Evolutionary conservation across 2,329 filamentous ascomycete species (phyloP), one percentile per base, ranked within the genome.

Genomic region (Tetracladium maxilliforme): DNA sequence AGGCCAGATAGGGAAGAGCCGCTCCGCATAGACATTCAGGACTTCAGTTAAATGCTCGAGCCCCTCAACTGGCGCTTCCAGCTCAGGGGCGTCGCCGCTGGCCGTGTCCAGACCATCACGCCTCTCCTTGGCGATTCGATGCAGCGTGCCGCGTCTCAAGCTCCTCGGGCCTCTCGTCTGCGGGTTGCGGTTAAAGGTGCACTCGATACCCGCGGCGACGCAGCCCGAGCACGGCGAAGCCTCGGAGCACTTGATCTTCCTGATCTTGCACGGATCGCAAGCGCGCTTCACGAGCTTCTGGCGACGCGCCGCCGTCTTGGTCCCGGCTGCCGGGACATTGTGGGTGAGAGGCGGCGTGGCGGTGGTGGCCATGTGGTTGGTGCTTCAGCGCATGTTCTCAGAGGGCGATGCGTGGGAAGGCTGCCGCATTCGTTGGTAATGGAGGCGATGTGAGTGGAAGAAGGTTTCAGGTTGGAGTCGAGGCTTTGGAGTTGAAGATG

Each of bases 1-100:
- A 14, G 60, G 60, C 60, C 60, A 64, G 4, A 64, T 54, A 1
- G 61, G 59, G 25, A 58, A 64, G 22, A 64, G 42, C 9, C 58
- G 54, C n/a, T 59, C 48, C 4, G 53, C 52, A 32, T 62, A 64
- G 23, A 58, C 45, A 32, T 57, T 56, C 5, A 63, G 41, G 3
- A 42, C 40, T n/a, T n/a, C n/a, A n/a, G n/a, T n/a, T n/a, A n/a
- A n/a, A n/a, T n/a, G n/a, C n/a, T n/a, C n/a, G n/a, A n/a, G n/a
- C n/a, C n/a, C n/a, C n/a, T n/a, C n/a, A n/a, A 24, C 44, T 30
- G 22, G 48, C 33, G 19, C 49, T 35, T 8, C 27, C 23, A 30
- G 36, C 36, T 26, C 34, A 16, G 18, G 20, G 38, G 24, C 21
- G 38, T 15, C 21, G 34, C 23, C 18, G 28, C 27, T 30, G 33